Conservation (phyloP, 352 stramenopile genomes). For the Albugo laibachii region DNA sequence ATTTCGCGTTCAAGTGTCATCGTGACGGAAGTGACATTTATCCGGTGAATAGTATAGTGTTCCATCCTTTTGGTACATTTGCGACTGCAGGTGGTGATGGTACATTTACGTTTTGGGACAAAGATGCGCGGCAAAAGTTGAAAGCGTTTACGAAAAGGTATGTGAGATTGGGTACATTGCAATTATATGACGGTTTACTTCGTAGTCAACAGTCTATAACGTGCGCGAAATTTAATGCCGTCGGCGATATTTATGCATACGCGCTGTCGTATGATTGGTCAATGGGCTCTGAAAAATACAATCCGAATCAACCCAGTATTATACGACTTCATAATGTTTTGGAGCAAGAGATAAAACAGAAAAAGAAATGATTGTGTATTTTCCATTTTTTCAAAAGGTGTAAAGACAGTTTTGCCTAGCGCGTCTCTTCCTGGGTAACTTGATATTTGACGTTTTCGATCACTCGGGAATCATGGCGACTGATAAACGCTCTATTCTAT, state of each 20-base stretch:
- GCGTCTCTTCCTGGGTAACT: too few relatives aligned
- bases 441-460: neutral
- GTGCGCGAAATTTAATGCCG: slow-evolving; percentile 83
- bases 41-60: slow-evolving; percentile 78
- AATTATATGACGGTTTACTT: neutral
- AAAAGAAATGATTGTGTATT: slow-evolving; percentile 49
- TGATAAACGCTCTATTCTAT: slow-evolving; percentile 48
- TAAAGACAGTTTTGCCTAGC: too few relatives aligned
- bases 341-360: slow-evolving; percentile 91
- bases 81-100: slow-evolving; percentile 89
- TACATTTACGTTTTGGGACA: slow-evolving; percentile 97
- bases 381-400: too few relatives aligned
- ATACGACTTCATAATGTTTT: slow-evolving; percentile 85
- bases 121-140: slow-evolving; percentile 92
- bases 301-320: slow-evolving; percentile 68
- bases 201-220: slow-evolving; percentile 78
- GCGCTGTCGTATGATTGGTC: slow-evolving; percentile 94
- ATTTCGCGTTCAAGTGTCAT: slow-evolving; percentile 88
- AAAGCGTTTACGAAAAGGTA: slow-evolving; percentile 79
- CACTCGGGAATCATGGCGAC: slow-evolving; percentile 16
- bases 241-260: slow-evolving; percentile 92
- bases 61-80: slow-evolving; percentile 90
- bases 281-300: slow-evolving; percentile 83
- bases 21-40: slow-evolving; percentile 76
- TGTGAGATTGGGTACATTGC: neutral